Evolutionary conservation across 2,329 filamentous ascomycete genomes (phyloP).

Genomic region (Ceratocystis colombiana): DNA sequence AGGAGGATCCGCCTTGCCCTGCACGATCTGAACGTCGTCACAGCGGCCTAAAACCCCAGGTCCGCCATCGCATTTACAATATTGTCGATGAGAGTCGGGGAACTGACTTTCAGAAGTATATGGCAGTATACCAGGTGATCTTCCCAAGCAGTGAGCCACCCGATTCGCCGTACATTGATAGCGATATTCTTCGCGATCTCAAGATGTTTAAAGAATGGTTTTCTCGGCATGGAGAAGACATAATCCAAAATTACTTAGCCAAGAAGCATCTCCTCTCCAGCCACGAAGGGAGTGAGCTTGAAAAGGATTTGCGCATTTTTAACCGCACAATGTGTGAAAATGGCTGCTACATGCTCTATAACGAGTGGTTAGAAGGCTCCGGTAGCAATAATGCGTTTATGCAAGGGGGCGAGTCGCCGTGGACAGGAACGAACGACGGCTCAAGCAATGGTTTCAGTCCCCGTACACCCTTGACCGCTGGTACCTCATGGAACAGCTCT

Average conservation of each 20-base stretch:
- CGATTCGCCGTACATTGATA: not conserved
- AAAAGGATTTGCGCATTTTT: conserved; percentile 14
- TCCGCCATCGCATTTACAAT: conserved; percentile 12
- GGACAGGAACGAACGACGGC: conserved; percentile 5
- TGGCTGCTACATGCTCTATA: conserved; percentile 12
- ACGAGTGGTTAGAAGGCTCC: conserved; percentile 11
- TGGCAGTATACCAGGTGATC: conserved; percentile 18
- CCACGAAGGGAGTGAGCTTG: not conserved
- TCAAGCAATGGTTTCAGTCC: conserved; percentile 21
- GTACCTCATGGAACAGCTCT: conserved; percentile 15
- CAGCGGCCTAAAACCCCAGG: conserved; percentile 14
- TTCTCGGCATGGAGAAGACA: not conserved
- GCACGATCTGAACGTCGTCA: conserved; percentile 1
- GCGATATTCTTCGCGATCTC: conserved; percentile 13
- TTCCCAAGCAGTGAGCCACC: conserved; percentile 1
- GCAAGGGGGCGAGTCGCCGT: conserved; percentile 15
- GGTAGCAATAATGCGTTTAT: conserved; percentile 6
- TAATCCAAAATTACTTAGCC: not conserved
- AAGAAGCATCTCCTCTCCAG: not conserved
- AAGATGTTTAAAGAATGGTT: conserved; percentile 18
- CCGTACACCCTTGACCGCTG: conserved; percentile 14
- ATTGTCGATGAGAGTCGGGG: conserved; percentile 7
- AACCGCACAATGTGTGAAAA: conserved; percentile 16
- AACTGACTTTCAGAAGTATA: not conserved
- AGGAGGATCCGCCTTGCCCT: conserved; percentile 21